phyloP scores from a whole-genome alignment of 768 basidiomycete species.

The Polyporus arcularius region DNA sequence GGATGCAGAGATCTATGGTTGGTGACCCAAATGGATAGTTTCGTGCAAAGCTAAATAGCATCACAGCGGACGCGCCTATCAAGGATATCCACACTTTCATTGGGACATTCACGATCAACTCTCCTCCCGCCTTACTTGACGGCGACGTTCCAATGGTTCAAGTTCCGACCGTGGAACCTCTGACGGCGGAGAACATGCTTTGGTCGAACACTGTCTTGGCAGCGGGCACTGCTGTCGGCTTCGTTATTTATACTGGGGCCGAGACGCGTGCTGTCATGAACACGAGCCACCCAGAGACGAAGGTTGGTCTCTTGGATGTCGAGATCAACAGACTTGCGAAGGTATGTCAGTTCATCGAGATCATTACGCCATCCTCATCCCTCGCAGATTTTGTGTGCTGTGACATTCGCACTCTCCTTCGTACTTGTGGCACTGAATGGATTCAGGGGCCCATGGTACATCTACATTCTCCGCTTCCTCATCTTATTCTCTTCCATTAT shows the following conservation, averaged over 20 bases:
- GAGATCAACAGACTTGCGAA: conserved; percentile 97
- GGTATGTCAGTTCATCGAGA: conserved; percentile 42
- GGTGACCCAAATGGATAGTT: conserved; percentile 27
- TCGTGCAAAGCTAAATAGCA: neutral
- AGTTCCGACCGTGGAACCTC: conserved; percentile 64
- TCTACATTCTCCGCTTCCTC: conserved; percentile 94
- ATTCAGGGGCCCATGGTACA: conserved; percentile 93
- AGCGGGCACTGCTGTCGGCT: conserved; percentile 89
- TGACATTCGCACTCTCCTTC: conserved; percentile 90
- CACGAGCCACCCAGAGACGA: conserved; percentile 94
- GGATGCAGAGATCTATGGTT: conserved; percentile 90
- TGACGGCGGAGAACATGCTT: conserved; percentile 94
- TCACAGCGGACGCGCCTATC: conserved; percentile 84
- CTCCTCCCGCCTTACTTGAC: conserved; percentile 37
- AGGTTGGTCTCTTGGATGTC: conserved; percentile 86
- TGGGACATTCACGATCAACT: conserved; percentile 83
- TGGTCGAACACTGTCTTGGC: conserved; percentile 99
- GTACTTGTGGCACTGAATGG: conserved; percentile 94
- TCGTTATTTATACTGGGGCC: conserved; percentile 91
- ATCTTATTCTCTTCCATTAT: conserved; percentile 99
- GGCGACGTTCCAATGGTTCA: conserved; percentile 41
- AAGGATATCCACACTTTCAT: conserved; percentile 97
- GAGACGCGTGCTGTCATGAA: conserved; percentile 99
- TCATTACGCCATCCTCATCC: neutral
- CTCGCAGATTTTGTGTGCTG: conserved; percentile 84